phyloP scores from a whole-genome alignment of 345 rosid species.

The Citrus reticulata region DNA sequence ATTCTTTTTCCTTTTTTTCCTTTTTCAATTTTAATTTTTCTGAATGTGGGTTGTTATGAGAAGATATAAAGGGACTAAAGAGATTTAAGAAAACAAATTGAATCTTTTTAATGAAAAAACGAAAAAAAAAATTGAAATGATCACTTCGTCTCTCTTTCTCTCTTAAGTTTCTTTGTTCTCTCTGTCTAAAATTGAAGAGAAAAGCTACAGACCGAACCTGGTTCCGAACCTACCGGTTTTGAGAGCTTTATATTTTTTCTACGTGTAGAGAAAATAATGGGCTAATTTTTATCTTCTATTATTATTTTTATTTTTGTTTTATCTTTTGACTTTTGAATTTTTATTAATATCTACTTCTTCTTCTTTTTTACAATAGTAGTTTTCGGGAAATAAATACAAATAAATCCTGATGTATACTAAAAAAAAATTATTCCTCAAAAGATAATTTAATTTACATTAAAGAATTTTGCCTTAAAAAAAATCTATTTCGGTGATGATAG shows the following conservation, averaged over 20 bases:
- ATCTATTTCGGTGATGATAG: no score
- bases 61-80: slow-evolving; percentile 6
- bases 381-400: no score
- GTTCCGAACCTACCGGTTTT: slow-evolving; percentile 55
- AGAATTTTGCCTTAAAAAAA: no score
- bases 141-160: slow-evolving; percentile 39
- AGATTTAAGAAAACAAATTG: slow-evolving; percentile 13
- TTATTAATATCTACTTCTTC: no score
- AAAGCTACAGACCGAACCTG: slow-evolving; percentile 51
- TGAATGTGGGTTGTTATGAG: neutral
- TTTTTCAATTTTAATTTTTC: neutral
- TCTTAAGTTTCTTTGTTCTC: slow-evolving; percentile 4
- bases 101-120: neutral
- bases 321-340: neutral
- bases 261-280: slow-evolving; percentile 19
- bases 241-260: slow-evolving; percentile 17
- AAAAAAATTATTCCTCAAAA: no score
- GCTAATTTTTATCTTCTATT: slow-evolving; percentile 33
- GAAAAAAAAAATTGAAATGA: neutral
- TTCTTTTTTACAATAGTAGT: no score
- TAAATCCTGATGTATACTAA: no score
- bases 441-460: no score
- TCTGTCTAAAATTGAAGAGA: slow-evolving; percentile 31
- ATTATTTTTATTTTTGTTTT: neutral
- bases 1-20: neutral